Percentiles rank a stretch among this genome's conserved stretches.
These are phyloP conservation scores for Komagataella phaffii DNA, from an alignment of 805 yeast genomes.

Conservation along the genomic window DNA sequence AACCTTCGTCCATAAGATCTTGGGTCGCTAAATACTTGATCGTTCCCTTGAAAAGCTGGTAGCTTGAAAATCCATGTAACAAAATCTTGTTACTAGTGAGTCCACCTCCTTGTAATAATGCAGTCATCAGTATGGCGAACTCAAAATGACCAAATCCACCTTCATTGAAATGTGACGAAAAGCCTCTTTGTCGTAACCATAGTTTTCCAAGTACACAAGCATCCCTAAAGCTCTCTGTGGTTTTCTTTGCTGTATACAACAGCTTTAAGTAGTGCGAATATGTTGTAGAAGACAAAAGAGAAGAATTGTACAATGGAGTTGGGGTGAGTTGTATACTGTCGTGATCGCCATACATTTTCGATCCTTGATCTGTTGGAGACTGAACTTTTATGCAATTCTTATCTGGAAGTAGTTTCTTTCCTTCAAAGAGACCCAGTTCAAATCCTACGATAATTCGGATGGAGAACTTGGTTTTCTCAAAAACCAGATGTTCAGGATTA, in stretches of 20 bases:
- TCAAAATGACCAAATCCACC: conserved; percentile 91
- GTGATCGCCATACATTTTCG: conserved; percentile 10
- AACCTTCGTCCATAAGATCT: conserved; percentile 52
- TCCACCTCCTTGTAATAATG: conserved; percentile 77
- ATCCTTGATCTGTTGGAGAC: conserved; percentile 14
- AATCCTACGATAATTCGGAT: conserved; percentile 66
- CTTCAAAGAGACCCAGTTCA: conserved; percentile 57
- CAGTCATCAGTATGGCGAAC: conserved; percentile 69
- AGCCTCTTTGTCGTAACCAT: conserved; percentile 86
- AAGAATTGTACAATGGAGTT: conserved; percentile 80
- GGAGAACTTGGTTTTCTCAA: conserved; percentile 52
- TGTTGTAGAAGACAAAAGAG: conserved; percentile 57
- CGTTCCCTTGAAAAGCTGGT: conserved; percentile 86
- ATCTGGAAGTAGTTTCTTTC: conserved; percentile 65
- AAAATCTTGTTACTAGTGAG: conserved; percentile 60
- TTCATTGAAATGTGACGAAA: conserved; percentile 43
- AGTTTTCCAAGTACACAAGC: conserved; percentile 79
- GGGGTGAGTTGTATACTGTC: conserved; percentile 36
- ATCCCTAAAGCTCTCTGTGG: conserved; percentile 72
- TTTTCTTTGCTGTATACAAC: conserved; percentile 60
- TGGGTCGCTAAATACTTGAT: conserved; percentile 70
- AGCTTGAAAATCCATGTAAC: conserved; percentile 80
- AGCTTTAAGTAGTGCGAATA: conserved; percentile 62
- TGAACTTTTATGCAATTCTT: conserved; percentile 74
- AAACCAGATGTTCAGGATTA: conserved; percentile 39